Evolutionary conservation across 2,329 filamentous ascomycete species (phyloP).

Genomic region (Calonectria hongkongensis): DNA sequence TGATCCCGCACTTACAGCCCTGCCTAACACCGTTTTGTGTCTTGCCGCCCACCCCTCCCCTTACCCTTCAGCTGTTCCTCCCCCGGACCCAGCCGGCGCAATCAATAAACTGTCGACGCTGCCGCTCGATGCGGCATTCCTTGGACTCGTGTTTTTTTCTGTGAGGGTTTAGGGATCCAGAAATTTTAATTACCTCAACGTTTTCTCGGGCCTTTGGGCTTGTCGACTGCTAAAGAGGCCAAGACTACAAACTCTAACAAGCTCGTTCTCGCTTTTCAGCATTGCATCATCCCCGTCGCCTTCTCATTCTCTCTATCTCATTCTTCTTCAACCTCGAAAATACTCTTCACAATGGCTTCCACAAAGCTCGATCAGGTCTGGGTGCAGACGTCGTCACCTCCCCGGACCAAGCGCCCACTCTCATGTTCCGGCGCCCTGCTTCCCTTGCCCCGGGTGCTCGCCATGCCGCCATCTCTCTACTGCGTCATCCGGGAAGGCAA

Average conservation of each 20-base stretch:
- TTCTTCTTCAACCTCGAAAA: not conserved
- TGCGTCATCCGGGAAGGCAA: slow-evolving; percentile 47
- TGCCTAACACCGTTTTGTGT: slow-evolving; percentile 24
- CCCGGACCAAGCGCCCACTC: slow-evolving; percentile 8
- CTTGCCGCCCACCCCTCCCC: slow-evolving; percentile 11
- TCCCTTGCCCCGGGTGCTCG: slow-evolving; percentile 22
- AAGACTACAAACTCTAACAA: slow-evolving; percentile 17
- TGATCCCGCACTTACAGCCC: slow-evolving; percentile 23
- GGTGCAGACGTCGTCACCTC: slow-evolving; percentile 28
- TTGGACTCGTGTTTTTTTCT: not conserved
- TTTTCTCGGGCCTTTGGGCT: not conserved
- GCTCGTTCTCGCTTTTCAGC: not conserved
- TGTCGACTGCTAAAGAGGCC: not conserved
- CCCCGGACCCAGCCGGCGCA: slow-evolving; percentile 17
- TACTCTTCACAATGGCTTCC: slow-evolving; percentile 31
- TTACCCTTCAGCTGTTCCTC: not conserved
- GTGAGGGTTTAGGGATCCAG: slow-evolving; percentile 6
- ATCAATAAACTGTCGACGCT: slow-evolving; percentile 15
- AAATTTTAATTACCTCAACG: slow-evolving; percentile 21
- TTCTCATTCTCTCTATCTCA: not conserved
- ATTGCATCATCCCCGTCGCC: slow-evolving; percentile 5
- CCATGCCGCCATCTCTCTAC: slow-evolving; percentile 43
- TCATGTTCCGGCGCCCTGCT: slow-evolving; percentile 34
- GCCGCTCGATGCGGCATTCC: not conserved
- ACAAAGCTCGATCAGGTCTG: slow-evolving; percentile 34